These are phyloP conservation scores for Penicillium sp. DNA, from an alignment of 2,329 filamentous ascomycete genomes.

Conservation along the genomic window DNA sequence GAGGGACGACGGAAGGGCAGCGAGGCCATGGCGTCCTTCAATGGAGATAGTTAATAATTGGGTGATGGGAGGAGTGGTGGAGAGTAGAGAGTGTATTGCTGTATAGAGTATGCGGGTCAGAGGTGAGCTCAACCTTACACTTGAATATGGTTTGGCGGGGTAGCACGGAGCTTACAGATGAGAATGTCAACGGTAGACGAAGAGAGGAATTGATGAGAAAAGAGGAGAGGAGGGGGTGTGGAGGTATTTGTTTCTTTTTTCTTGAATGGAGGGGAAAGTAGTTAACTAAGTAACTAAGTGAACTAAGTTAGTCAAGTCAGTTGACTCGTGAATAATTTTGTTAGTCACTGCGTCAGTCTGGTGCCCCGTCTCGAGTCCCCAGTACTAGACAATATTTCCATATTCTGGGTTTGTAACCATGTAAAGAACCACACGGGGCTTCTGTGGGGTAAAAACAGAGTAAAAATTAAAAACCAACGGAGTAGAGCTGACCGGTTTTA, in stretches of 20 bases:
- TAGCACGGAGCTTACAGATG: background rate
- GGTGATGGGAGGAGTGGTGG: background rate
- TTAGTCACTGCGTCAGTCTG: conserved; percentile 3
- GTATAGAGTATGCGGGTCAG: background rate
- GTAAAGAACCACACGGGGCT: background rate
- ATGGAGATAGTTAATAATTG: background rate
- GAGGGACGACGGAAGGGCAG: conserved; percentile 43
- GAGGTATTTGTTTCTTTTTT: background rate
- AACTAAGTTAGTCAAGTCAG: background rate
- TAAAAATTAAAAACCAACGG: background rate
- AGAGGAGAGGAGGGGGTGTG: background rate
- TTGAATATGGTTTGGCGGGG: background rate
- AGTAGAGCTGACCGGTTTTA: conserved; percentile 14
- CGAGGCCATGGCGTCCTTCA: conserved; percentile 37
- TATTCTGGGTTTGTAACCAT: too few relatives aligned
- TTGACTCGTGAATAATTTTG: background rate
- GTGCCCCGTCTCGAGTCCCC: background rate
- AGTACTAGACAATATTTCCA: too few relatives aligned
- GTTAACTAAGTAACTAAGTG: too few relatives aligned
- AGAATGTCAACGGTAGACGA: too few relatives aligned
- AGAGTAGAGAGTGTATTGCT: background rate
- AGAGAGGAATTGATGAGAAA: conserved; percentile 5
- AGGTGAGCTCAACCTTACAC: background rate
- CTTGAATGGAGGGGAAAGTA: background rate
- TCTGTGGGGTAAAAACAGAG: conserved; percentile 5